A percentile compares a stretch with the other conserved stretches of the same genome.
Conservation (phyloP, 768 basidiomycete genomes). For the Russula ochroleuca region DNA sequence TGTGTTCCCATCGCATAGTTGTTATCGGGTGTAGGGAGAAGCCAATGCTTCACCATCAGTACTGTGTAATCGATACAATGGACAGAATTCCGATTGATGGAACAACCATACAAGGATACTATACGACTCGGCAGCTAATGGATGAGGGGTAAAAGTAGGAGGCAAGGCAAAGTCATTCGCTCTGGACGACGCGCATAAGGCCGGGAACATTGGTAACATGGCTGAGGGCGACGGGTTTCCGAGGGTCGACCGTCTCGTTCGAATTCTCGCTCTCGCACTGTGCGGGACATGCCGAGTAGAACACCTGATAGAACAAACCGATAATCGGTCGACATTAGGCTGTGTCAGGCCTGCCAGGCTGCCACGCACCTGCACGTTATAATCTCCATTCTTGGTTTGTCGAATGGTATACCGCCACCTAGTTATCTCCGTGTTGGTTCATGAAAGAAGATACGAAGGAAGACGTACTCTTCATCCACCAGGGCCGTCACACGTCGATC, state of each 20-base stretch:
- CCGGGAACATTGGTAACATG: slow-evolving; percentile 60
- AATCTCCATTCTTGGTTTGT: slow-evolving; percentile 51
- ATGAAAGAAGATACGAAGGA: slow-evolving; percentile 4
- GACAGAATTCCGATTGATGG: neutral
- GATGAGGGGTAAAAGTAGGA: neutral
- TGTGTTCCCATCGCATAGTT: neutral
- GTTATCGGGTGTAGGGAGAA: neutral
- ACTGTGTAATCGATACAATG: neutral
- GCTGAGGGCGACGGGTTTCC: slow-evolving; percentile 58
- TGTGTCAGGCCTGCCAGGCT: slow-evolving; percentile 3
- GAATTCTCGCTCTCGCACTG: slow-evolving; percentile 38
- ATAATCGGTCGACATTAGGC: neutral
- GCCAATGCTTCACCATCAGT: too few species aligned
- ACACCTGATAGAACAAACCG: slow-evolving; percentile 42
- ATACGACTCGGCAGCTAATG: neutral
- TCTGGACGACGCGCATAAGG: slow-evolving; percentile 65
- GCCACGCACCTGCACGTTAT: slow-evolving; percentile 55
- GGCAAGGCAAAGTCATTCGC: slow-evolving; percentile 29
- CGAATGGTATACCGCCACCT: slow-evolving; percentile 66
- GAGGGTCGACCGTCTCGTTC: slow-evolving; percentile 43
- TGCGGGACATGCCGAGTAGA: slow-evolving; percentile 57
- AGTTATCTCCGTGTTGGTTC: slow-evolving; percentile 11
- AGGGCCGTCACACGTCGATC: slow-evolving; percentile 54
- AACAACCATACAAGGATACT: neutral
- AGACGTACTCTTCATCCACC: slow-evolving; percentile 63